Percentiles rank a stretch among this genome's conserved stretches.
These are phyloP conservation scores for Paramecium sexaurelia DNA, from an alignment of 73 alveolate species.

Conservation along the genomic window DNA sequence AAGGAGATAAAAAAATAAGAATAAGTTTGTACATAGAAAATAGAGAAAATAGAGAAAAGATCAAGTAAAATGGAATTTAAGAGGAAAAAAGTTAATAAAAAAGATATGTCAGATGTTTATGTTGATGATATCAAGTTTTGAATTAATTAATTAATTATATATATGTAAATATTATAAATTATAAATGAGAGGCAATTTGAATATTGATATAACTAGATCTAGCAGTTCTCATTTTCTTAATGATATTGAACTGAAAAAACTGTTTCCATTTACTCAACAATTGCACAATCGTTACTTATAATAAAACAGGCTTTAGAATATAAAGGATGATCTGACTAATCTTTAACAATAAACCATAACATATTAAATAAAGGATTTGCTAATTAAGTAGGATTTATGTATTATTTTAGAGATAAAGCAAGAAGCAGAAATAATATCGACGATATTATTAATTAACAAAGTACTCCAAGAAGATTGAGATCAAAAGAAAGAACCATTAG, in stretches of 20 bases:
- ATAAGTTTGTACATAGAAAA: not conserved
- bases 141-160: not conserved
- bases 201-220: not conserved
- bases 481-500: conserved; percentile 4
- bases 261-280: not conserved
- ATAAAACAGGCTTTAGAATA: not conserved
- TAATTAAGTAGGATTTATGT: not conserved
- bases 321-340: not conserved
- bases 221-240: not conserved
- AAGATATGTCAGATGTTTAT: conserved; percentile 43
- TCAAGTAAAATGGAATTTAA: not conserved
- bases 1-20: not conserved
- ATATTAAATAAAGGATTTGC: not conserved
- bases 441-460: not conserved
- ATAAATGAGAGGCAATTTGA: conserved; percentile 2
- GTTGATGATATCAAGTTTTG: conserved; percentile 25
- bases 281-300: not conserved
- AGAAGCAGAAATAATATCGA: conserved; percentile 15
- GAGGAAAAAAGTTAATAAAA: not conserved
- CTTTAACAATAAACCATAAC: not conserved
- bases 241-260: not conserved
- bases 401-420: not conserved
- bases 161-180: not conserved
- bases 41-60: not conserved
- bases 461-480: not conserved